Conservation (phyloP, 441 rosid genomes). For the Rhodomyrtus psidioides region DNA sequence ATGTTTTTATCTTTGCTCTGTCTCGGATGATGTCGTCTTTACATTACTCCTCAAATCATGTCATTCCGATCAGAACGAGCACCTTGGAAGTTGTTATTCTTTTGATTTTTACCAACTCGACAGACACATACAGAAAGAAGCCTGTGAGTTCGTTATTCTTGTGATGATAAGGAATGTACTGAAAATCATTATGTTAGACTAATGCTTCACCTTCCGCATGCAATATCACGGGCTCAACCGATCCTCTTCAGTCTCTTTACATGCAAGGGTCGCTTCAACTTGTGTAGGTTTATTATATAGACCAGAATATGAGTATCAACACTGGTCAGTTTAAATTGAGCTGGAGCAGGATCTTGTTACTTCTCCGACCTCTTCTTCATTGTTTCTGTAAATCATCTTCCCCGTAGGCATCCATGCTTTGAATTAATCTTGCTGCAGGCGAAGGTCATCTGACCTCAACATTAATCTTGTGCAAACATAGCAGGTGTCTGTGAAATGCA, state of each 20-base stretch:
- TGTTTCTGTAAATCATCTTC: neutral
- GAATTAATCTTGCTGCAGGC: neutral
- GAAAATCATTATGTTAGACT: accelerated
- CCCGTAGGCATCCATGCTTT: neutral
- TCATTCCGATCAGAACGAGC: neutral
- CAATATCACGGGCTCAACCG: neutral
- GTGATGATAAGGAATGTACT: neutral
- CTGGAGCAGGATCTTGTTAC: neutral
- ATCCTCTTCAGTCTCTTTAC: neutral
- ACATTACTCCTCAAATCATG: neutral
- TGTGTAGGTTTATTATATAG: neutral
- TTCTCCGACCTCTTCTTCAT: neutral
- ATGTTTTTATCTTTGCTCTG: neutral
- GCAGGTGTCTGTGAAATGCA: neutral
- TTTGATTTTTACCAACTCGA: neutral
- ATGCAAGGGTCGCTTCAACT: neutral
- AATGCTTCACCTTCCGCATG: neutral
- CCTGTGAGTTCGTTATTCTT: neutral
- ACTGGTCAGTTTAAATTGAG: neutral
- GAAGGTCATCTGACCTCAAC: neutral
- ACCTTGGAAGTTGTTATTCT: neutral
- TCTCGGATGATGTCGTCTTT: neutral
- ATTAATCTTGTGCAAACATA: neutral
- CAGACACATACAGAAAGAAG: neutral
- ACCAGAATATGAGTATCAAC: neutral